Conservation (phyloP, 2,329 filamentous ascomycete genomes). For the Dendryphion nanum region DNA sequence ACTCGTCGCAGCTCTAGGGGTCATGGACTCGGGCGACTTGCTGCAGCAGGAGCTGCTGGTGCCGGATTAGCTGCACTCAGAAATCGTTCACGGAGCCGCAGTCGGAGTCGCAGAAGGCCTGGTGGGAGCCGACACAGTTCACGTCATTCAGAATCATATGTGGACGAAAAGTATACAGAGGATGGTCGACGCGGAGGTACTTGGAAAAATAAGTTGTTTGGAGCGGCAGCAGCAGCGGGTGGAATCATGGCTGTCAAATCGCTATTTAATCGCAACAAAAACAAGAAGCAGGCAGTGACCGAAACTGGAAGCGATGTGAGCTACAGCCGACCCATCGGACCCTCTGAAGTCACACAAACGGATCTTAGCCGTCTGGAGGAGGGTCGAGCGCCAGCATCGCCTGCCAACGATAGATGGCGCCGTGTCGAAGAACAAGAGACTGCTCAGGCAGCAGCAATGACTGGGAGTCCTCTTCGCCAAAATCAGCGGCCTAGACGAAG, state of each 20-base stretch:
- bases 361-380: constrained; percentile 53
- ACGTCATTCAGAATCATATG: constrained; percentile 32
- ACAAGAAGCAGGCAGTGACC: constrained; percentile 39
- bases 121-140: constrained; percentile 28
- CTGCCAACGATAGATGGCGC: constrained; percentile 37
- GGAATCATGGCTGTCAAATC: constrained; percentile 49
- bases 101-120: constrained; percentile 26
- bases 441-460: constrained; percentile 36
- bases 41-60: constrained; percentile 56
- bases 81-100: constrained; percentile 41
- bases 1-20: constrained; percentile 36
- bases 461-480: constrained; percentile 48
- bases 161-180: constrained; percentile 43
- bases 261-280: constrained; percentile 57
- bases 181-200: constrained; percentile 30
- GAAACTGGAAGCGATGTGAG: constrained; percentile 55
- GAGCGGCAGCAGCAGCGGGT: constrained; percentile 42
- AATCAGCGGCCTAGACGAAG: constrained; percentile 33
- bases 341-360: constrained; percentile 47
- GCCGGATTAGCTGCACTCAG: constrained; percentile 57
- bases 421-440: constrained; percentile 39
- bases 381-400: constrained; percentile 52
- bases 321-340: constrained; percentile 53
- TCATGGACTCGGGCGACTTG: constrained; percentile 46
- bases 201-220: constrained; percentile 48